Evolutionary conservation across 73 alveolate species (phyloP).

Genomic region (Urostyla sp.): DNA sequence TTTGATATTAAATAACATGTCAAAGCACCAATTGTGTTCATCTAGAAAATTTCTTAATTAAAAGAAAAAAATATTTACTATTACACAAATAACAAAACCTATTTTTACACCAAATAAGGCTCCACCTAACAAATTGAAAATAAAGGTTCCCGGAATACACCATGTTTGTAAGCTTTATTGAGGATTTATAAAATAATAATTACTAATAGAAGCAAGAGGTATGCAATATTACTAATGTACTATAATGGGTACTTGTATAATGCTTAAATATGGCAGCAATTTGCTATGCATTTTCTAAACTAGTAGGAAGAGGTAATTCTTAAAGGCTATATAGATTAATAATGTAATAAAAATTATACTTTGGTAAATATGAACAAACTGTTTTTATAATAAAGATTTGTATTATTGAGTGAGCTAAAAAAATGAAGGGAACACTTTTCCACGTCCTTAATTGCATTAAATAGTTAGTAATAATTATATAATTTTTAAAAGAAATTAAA

Average conservation of each 20-base stretch:
- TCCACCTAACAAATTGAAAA: slow-evolving; percentile 75
- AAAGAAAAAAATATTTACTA: slow-evolving; percentile 16
- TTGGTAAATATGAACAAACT: slow-evolving; percentile 13
- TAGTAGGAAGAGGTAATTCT: slow-evolving; percentile 53
- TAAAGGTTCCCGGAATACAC: slow-evolving; percentile 84
- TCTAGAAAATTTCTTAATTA: neutral
- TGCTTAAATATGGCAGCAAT: slow-evolving; percentile 54
- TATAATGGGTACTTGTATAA: slow-evolving; percentile 59
- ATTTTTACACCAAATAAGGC: slow-evolving; percentile 68
- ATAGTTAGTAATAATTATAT: no score
- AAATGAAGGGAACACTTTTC: slow-evolving; percentile 38
- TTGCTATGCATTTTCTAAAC: slow-evolving; percentile 58
- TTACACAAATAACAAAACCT: slow-evolving; percentile 62
- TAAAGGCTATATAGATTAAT: slow-evolving; percentile 13
- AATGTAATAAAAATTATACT: neutral
- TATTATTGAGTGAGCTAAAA: slow-evolving; percentile 19
- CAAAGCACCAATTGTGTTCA: slow-evolving; percentile 71
- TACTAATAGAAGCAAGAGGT: slow-evolving; percentile 66
- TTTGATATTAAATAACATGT: slow-evolving; percentile 66
- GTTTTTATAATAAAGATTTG: slow-evolving; percentile 7
- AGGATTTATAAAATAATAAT: neutral
- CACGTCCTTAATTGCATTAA: neutral
- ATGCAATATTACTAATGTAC: slow-evolving; percentile 41
- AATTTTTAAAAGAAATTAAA: no score
- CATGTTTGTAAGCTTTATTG: slow-evolving; percentile 61